Evolutionary conservation across 2,329 filamentous ascomycete genomes (phyloP).

Genomic region (Diplodia seriata): DNA sequence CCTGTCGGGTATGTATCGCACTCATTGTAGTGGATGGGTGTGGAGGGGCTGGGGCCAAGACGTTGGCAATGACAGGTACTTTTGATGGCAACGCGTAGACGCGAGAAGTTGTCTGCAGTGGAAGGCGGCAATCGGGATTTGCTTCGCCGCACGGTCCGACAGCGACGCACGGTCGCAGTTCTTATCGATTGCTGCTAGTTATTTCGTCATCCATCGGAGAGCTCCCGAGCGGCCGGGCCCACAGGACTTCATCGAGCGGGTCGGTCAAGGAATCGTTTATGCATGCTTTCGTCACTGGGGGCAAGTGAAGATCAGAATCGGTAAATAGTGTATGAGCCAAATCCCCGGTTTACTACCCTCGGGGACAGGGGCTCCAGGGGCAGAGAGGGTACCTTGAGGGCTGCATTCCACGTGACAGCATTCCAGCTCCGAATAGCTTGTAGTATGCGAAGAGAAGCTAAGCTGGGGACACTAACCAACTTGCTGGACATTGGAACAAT

Average conservation of each 20-base stretch:
- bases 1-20: conserved; percentile 9
- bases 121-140: conserved; percentile 15
- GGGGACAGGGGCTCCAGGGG: neutral
- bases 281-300: neutral
- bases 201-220: conserved; percentile 14
- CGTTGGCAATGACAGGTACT: too few species aligned
- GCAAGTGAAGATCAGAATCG: neutral
- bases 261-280: too few species aligned
- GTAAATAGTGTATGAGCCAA: neutral
- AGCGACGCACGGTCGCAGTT: neutral
- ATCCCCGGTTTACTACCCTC: too few species aligned
- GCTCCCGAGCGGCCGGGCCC: conserved; percentile 1
- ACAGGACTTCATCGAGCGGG: neutral
- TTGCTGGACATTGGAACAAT: neutral
- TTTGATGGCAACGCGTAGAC: neutral
- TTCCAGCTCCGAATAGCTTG: neutral
- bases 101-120: conserved; percentile 19
- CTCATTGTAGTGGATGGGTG: neutral
- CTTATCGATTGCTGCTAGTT: neutral
- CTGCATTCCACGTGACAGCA: neutral
- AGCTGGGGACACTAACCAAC: neutral
- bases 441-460: neutral
- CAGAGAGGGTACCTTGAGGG: neutral
- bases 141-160: conserved; percentile 19
- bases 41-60: neutral